These are phyloP conservation scores for Thalassia testudinum DNA, from an alignment of 116 monocot species.

Conservation along the genomic window DNA sequence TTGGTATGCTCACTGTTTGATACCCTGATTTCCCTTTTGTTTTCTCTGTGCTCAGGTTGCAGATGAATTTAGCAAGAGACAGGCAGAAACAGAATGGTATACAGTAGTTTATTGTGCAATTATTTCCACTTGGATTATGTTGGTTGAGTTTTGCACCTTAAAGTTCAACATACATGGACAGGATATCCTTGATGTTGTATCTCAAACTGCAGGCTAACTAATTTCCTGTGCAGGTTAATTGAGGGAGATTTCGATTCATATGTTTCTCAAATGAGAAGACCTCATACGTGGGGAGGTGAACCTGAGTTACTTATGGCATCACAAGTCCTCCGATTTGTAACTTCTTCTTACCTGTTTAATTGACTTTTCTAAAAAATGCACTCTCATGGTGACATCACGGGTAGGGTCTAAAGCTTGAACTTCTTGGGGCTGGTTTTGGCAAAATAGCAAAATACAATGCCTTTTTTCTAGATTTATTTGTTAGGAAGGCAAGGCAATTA, in stretches of 20 bases:
- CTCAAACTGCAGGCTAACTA: not conserved
- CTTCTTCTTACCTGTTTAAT: no score
- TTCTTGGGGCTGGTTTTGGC: no score
- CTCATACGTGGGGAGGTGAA: slow-evolving; percentile 97
- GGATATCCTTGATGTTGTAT: not conserved
- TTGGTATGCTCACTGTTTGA: no score
- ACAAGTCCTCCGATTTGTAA: slow-evolving; percentile 57
- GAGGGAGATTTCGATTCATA: slow-evolving; percentile 93
- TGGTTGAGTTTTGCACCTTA: not conserved
- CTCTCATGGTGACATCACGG: no score
- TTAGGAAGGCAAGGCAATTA: no score
- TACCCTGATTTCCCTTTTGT: not conserved
- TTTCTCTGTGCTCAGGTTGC: slow-evolving; percentile 43
- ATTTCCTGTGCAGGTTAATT: slow-evolving; percentile 50
- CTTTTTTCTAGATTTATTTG: no score
- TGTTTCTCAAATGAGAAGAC: slow-evolving; percentile 67
- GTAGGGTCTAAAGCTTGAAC: no score
- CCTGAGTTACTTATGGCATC: slow-evolving; percentile 94
- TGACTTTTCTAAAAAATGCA: no score
- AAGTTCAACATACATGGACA: not conserved
- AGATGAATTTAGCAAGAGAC: slow-evolving; percentile 81
- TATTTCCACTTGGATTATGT: no score
- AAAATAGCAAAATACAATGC: no score
- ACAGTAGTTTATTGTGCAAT: slow-evolving; percentile 4
- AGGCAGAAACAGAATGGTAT: slow-evolving; percentile 88